Evolutionary conservation across 768 basidiomycete genomes (phyloP).

Genomic region (Sporobolomyces pararoseus): DNA sequence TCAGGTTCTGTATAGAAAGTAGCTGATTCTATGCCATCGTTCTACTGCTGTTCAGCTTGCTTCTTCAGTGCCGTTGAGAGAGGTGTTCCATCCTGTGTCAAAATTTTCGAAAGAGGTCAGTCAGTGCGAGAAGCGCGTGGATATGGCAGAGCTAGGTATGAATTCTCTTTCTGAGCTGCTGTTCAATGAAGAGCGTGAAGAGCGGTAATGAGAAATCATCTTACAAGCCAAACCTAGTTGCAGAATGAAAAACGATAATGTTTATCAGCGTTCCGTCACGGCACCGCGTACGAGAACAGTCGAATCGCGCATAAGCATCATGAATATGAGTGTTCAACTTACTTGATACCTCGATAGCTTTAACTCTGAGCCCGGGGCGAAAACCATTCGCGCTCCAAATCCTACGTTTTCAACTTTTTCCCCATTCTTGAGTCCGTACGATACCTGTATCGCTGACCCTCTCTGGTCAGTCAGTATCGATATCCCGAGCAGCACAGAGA

Average conservation of each 20-base stretch:
- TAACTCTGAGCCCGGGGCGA: conserved; percentile 1
- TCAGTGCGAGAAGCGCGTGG: neutral
- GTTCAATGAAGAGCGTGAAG: too few species aligned
- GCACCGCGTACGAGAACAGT: too few species aligned
- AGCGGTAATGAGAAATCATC: neutral
- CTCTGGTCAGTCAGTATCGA: neutral
- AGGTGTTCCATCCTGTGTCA: conserved; percentile 28
- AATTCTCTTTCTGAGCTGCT: too few species aligned
- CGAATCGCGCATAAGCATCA: neutral
- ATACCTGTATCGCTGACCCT: conserved; percentile 25
- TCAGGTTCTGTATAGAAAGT: too few species aligned
- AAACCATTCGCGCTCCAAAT: conserved; percentile 26
- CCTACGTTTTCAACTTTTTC: conserved; percentile 23
- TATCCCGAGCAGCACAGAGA: too few species aligned
- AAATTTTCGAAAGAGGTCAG: neutral
- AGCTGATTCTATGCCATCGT: too few species aligned
- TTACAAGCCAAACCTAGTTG: conserved; percentile 30
- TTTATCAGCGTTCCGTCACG: neutral
- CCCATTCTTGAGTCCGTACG: conserved; percentile 32
- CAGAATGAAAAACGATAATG: neutral
- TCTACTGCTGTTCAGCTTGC: conserved; percentile 7
- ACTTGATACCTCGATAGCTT: conserved; percentile 34
- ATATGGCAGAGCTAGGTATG: too few species aligned
- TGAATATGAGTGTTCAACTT: neutral
- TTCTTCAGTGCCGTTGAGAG: conserved; percentile 13